These are phyloP conservation scores for Sonneratia caseolaris DNA, from an alignment of 345 rosid genomes.

Conservation along the genomic window DNA sequence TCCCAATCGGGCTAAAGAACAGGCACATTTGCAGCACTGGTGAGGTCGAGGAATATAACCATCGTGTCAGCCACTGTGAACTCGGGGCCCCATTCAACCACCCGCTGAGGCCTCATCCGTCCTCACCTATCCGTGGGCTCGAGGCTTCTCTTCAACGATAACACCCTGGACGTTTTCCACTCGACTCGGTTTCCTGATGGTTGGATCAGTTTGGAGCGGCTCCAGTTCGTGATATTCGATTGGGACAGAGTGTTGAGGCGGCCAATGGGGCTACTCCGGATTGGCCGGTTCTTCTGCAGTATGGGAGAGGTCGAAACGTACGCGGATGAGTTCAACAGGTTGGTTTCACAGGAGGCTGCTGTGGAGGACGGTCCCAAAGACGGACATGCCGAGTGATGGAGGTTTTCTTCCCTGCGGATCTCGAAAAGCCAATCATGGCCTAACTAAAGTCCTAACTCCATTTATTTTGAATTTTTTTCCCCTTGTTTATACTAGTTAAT, in stretches of 20 bases:
- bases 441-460: neutral
- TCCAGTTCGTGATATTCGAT: slow-evolving; percentile 35
- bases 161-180: slow-evolving; percentile 45
- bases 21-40: slow-evolving; percentile 45
- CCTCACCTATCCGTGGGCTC: slow-evolving; percentile 37
- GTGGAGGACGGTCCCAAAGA: slow-evolving; percentile 41
- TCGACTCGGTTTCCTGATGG: slow-evolving; percentile 40
- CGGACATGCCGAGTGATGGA: slow-evolving; percentile 19
- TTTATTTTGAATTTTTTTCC: neutral
- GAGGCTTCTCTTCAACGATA: slow-evolving; percentile 49
- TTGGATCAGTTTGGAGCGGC: slow-evolving; percentile 38
- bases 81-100: slow-evolving; percentile 43
- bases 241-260: slow-evolving; percentile 39
- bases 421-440: slow-evolving; percentile 32
- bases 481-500: neutral
- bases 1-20: slow-evolving; percentile 42
- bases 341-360: slow-evolving; percentile 30
- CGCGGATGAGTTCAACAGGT: slow-evolving; percentile 31
- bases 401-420: slow-evolving; percentile 37
- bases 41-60: slow-evolving; percentile 40
- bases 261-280: slow-evolving; percentile 40
- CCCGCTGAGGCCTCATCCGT: slow-evolving; percentile 41
- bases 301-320: slow-evolving; percentile 31
- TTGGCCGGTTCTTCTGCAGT: slow-evolving; percentile 46
- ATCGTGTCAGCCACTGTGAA: slow-evolving; percentile 33